These are phyloP conservation scores for Closterium sp. DNA, from an alignment of 139 green algal genomes.

Conservation along the genomic window DNA sequence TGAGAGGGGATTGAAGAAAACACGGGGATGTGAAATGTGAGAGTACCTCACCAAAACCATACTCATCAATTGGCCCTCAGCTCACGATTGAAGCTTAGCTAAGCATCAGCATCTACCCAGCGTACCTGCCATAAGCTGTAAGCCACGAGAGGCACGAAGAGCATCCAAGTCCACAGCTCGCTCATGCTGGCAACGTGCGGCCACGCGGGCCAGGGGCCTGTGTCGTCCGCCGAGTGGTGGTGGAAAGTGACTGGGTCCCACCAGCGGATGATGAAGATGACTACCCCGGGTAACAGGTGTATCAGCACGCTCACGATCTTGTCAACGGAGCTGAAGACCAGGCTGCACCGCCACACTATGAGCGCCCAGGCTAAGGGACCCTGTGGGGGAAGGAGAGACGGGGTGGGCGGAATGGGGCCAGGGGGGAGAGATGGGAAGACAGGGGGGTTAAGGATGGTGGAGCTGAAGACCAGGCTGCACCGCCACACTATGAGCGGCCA, in stretches of 20 bases:
- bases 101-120: too few relatives aligned
- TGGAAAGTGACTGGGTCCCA: conserved; percentile 39
- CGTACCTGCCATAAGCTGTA: conserved; percentile 39
- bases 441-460: too few relatives aligned
- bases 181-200: conserved; percentile 18
- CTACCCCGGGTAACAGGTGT: conserved; percentile 44
- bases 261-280: conserved; percentile 50
- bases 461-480: conserved; percentile 49
- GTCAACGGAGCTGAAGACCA: conserved; percentile 48
- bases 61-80: too few relatives aligned
- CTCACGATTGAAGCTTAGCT: too few relatives aligned
- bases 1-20: too few relatives aligned
- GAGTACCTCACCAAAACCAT: too few relatives aligned
- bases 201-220: conserved; percentile 28
- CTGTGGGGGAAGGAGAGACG: background rate
- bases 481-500: conserved; percentile 45
- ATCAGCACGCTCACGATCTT: conserved; percentile 53
- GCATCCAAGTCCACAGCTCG: conserved; percentile 38
- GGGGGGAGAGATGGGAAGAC: background rate
- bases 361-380: conserved; percentile 42
- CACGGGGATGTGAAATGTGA: too few relatives aligned
- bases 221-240: conserved; percentile 23
- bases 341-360: conserved; percentile 44
- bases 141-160: conserved; percentile 19
- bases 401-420: background rate